Base-by-base conservation (phyloP, 2,329 filamentous ascomycete genomes). In the Colletotrichum tropicicola region DNA sequence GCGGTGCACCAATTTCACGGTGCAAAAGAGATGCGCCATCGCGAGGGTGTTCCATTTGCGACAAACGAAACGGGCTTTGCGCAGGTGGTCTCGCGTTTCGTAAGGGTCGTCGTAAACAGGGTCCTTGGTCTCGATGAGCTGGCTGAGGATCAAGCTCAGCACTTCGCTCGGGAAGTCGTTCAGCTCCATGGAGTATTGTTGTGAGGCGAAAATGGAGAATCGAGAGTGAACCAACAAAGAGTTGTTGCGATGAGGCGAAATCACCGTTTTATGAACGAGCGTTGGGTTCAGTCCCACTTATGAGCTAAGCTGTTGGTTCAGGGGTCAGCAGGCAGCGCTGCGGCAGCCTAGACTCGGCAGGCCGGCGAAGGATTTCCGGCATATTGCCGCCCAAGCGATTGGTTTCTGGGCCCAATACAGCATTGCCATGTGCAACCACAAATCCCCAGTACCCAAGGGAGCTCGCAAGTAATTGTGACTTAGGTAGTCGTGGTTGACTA, bases 1-100 rank as follows among this genome's bases (percentile, higher is more conserved):
- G 8, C 17, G 55, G 27, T 32, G 32, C 17, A 28, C 30, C 13
- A 66, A 54, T 4, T 23, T n/a, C 17, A 68, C 21, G 17, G 45
- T 44, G 5, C 57, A 41, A 19, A 67, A 70, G n/a, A 68, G 51
- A 41, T 66, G 57, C 19, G 13, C 17, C 9, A 17, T 47, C 17
- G 64, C 61, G 19, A 67, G 39, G 3, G 17, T 3, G 37, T 70
- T 66, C 67, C 68, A 70, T 47, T 57, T 49, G 17, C 61, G 68
- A 28, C 68, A 70, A 6, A 70, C 68, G 3, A 68, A 63, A 6
- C 68, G 68, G n/a, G 68, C 64, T 10, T 60, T 61, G 25, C 49
- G 28, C 19, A 59, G 21, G 9, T 19, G 15, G 17, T 39, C 9
- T 39, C 13, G 30, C 9, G 5, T 12, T 17, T 28, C n/a, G 6